Base-by-base conservation (phyloP, 495 filamentous ascomycete species). In the Podospora anserina region DNA sequence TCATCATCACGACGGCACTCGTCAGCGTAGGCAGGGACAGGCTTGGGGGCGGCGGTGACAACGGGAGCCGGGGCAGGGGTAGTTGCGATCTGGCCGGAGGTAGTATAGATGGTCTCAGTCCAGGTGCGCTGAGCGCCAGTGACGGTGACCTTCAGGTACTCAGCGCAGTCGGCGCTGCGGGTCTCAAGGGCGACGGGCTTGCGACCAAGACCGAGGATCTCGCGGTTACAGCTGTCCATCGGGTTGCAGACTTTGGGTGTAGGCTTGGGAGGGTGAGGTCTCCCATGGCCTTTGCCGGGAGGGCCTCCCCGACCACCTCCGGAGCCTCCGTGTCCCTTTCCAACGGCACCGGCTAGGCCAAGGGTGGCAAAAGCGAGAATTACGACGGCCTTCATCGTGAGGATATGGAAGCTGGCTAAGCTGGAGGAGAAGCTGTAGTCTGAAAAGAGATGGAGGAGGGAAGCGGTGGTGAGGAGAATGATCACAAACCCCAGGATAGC, bases 121-220 rank as follows among this genome's bases (percentile, higher is more conserved):
- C 58, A 61, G 19, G 58, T 61, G 58, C 58, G 58, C 58, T 61
- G 58, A 27, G 58, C 58, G 26, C 58, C 58, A 23, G 58, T 61
- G n/a, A 61, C 58, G 58, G 58, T 61, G 0, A 61, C 58, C 58
- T 61, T 61, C 19, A 30, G 23, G n/a, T 20, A 61, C 2, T 15
- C 58, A 23, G 58, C 18, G 27, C 58, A 61, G 58, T 30, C 58
- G 58, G 58, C 27, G n/a, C 15, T 16, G n/a, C 58, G 58, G 27
- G 27, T 30, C 58, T 61, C 58, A 23, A 61, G 58, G 27, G 58
- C 2, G 27, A 61, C 2, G 15, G 58, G 13, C 58, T 61, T 61
- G 58, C 58, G 58, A 23, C 58, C 58, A 19, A 30, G n/a, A 0
- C 27, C 58, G 58, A 61, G 58, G 5, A 61, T 27, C 23, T 61